Evolutionary conservation across 176 grass and related monocot genomes (phyloP).

Genomic region (Alloteropsis semialata): DNA sequence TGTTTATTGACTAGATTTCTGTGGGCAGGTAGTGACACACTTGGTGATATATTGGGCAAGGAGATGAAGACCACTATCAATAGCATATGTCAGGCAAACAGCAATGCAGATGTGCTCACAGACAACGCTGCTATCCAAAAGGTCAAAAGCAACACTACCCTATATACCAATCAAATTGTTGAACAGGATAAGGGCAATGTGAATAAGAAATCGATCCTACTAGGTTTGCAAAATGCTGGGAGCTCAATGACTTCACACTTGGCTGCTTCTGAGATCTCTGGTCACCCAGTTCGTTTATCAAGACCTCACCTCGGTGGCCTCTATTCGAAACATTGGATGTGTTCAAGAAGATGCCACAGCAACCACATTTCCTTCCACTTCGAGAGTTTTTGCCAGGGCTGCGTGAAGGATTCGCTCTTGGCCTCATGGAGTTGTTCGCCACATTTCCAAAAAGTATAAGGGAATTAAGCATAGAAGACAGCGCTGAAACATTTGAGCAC

Average conservation of each 20-base stretch:
- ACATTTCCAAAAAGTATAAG: constrained; percentile 14
- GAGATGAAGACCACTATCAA: neutral
- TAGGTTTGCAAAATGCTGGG: neutral
- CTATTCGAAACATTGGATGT: neutral
- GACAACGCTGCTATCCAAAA: neutral
- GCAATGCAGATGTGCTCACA: neutral
- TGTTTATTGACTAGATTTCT: neutral
- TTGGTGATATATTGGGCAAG: neutral
- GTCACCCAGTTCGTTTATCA: constrained; percentile 11
- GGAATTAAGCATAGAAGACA: constrained; percentile 23
- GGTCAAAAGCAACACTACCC: neutral
- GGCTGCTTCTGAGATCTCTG: neutral
- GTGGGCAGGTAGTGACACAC: neutral
- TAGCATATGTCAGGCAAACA: neutral
- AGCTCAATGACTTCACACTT: neutral
- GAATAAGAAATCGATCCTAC: neutral
- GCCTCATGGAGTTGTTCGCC: constrained; percentile 41
- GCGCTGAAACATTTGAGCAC: constrained; percentile 15
- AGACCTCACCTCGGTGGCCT: neutral
- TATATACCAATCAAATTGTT: neutral
- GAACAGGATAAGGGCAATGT: neutral
- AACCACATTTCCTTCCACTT: constrained; percentile 55
- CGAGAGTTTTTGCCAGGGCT: constrained; percentile 12
- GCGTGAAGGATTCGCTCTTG: constrained; percentile 56
- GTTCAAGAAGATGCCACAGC: constrained; percentile 34